Evolutionary conservation across 2,329 filamentous ascomycete genomes (phyloP), one percentile per base, ranked within the genome.

Genomic region (Oidium heveae): DNA sequence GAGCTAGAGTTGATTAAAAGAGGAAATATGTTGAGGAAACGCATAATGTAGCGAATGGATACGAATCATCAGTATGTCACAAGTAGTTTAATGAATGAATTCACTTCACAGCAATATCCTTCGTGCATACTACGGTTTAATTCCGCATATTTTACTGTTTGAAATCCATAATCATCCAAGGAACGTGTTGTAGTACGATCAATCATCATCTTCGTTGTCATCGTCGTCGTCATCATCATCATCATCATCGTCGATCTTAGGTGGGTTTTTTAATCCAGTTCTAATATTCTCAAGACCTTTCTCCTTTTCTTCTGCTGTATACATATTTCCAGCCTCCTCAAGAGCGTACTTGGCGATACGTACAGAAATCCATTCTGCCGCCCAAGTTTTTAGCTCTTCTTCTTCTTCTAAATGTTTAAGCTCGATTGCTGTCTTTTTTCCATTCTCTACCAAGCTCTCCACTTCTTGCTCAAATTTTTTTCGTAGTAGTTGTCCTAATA

Each of bases 401-500:
- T 80, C 66, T 53, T 80, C 72, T 1, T 69, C 61, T 57, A 72
- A 68, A 18, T 58, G 59, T 55, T 51, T 55, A 52, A 53, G 58
- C 7, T 13, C 43, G 20, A 24, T 34, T 39, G 61, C 60, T 55
- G 70, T 69, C 56, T 71, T 71, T 37, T 76, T 74, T 0, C 79
- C 82, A 53, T 78, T 70, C 22, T 78, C 75, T 28, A 89, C 79
- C 68, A 82, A 80, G 55, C 80, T 77, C 64, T 88, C 84, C 18
- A 87, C 79, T 24, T 77, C 73, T 0, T 85, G 84, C 60, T 91
- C 86, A 52, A 87, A 74, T 65, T 91, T 91, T 68, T 91, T 93
- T 41, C 86, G 80, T 34, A 93, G 71, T 1, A 94, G 71, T 61
- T 82, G 76, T 28, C 76, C 72, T 1, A 89, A 72, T 4, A 85